Evolutionary conservation across 768 basidiomycete genomes (phyloP).

Genomic region (Cubamyces sp.): DNA sequence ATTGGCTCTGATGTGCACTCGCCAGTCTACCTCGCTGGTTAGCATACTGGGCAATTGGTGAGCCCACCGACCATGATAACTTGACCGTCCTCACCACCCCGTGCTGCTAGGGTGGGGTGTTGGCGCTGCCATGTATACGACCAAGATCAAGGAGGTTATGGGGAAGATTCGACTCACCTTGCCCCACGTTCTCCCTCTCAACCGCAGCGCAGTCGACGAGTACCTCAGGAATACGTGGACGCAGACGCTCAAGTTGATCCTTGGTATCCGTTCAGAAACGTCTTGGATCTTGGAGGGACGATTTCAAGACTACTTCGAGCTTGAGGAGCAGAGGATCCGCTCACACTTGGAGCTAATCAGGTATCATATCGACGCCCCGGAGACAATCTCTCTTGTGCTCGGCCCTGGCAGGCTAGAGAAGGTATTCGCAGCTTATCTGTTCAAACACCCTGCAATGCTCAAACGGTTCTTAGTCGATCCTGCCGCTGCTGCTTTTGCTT

Average conservation of each 20-base stretch:
- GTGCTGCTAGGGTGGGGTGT: slow-evolving; percentile 27
- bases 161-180: not conserved
- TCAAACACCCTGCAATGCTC: not conserved
- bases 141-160: not conserved
- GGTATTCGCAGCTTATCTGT: slow-evolving; percentile 17
- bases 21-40: slow-evolving; percentile 36
- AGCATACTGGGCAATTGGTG: slow-evolving; percentile 40
- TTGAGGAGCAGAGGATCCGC: slow-evolving; percentile 33
- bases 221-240: not conserved
- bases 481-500: slow-evolving; percentile 4
- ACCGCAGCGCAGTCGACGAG: not conserved
- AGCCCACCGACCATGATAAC: not conserved
- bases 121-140: slow-evolving; percentile 8
- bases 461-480: not conserved
- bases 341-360: slow-evolving; percentile 30
- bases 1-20: not conserved
- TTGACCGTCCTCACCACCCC: not conserved
- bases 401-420: slow-evolving; percentile 36
- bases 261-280: not conserved
- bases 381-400: slow-evolving; percentile 34
- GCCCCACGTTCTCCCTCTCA: not conserved
- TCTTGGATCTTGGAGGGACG: slow-evolving; percentile 10
- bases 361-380: slow-evolving; percentile 36
- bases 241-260: not conserved
- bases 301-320: slow-evolving; percentile 29